Percentiles rank a stretch among this genome's conserved stretches.
phyloP scores from a whole-genome alignment of 495 filamentous ascomycete species.

The Hyaloscypha hepaticicola region DNA sequence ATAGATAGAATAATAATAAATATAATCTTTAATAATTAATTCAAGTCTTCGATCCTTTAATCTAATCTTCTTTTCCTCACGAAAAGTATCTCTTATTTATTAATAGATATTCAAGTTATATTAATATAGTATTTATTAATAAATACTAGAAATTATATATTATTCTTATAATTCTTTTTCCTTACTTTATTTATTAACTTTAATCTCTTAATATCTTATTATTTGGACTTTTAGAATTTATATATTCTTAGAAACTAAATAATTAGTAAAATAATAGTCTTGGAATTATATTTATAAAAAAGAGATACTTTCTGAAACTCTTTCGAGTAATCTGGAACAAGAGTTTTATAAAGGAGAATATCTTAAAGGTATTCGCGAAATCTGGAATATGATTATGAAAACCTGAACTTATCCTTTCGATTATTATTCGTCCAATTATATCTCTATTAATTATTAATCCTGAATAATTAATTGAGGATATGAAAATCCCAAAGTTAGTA shows the following conservation, averaged over 20 bases:
- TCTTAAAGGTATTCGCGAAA: not conserved
- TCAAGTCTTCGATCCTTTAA: not conserved
- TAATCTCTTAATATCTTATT: not conserved
- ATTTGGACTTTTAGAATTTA: not conserved
- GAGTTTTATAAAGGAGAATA: not conserved
- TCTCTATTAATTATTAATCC: not conserved
- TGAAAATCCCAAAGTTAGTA: not conserved
- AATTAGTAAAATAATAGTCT: not conserved
- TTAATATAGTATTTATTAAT: not conserved
- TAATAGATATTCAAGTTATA: constrained; percentile 3
- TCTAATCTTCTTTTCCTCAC: not conserved
- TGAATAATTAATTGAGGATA: not conserved
- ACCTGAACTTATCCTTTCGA: not conserved
- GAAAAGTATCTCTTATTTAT: not conserved
- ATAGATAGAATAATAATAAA: not conserved
- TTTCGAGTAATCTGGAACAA: not conserved
- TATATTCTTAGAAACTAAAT: not conserved
- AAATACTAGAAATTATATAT: not conserved
- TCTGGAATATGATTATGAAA: not conserved
- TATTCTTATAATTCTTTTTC: no score
- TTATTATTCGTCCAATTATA: not conserved
- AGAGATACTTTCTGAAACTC: not conserved
- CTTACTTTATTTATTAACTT: not conserved
- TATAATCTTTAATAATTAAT: no score
- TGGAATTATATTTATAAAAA: not conserved